Conservation (phyloP, 2,329 filamentous ascomycete species). For the Cercospora sp. region DNA sequence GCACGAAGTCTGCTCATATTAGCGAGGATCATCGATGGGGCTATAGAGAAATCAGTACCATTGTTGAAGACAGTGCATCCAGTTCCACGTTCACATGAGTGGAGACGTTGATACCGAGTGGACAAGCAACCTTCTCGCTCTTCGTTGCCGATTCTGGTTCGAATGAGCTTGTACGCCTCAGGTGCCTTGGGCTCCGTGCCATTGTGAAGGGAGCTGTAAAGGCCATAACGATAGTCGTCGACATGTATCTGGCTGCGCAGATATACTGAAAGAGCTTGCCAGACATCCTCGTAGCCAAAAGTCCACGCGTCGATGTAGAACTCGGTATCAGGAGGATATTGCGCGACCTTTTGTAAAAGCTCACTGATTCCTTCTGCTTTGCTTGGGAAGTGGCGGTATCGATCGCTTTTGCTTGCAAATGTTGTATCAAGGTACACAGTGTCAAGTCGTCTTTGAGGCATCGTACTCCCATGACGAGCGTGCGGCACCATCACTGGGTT, state of each 20-base stretch:
- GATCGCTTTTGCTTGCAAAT: constrained; percentile 58
- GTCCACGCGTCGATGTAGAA: constrained; percentile 92
- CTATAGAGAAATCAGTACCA: constrained; percentile 19
- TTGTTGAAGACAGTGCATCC: constrained; percentile 56
- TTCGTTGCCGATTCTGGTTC: constrained; percentile 73
- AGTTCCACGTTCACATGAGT: constrained; percentile 80
- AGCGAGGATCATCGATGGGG: constrained; percentile 18
- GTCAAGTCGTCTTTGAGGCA: constrained; percentile 67
- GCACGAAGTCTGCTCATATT: constrained; percentile 58
- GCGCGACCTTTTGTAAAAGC: constrained; percentile 65
- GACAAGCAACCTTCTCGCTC: constrained; percentile 72
- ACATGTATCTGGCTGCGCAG: constrained; percentile 75
- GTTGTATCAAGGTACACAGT: constrained; percentile 90
- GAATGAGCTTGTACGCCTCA: constrained; percentile 68
- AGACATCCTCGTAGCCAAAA: constrained; percentile 90
- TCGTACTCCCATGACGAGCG: constrained; percentile 39
- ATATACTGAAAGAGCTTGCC: constrained; percentile 73
- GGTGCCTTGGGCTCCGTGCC: constrained; percentile 44
- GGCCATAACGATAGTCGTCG: constrained; percentile 72
- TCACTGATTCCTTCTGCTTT: constrained; percentile 76
- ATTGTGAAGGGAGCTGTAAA: constrained; percentile 65
- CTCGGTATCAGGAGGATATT: constrained; percentile 70
- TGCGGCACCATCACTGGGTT: constrained; percentile 77
- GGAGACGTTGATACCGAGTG: constrained; percentile 61
- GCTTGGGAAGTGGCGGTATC: constrained; percentile 56